phyloP scores from a whole-genome alignment of 331 rosid species.

The Cydonia oblonga region DNA sequence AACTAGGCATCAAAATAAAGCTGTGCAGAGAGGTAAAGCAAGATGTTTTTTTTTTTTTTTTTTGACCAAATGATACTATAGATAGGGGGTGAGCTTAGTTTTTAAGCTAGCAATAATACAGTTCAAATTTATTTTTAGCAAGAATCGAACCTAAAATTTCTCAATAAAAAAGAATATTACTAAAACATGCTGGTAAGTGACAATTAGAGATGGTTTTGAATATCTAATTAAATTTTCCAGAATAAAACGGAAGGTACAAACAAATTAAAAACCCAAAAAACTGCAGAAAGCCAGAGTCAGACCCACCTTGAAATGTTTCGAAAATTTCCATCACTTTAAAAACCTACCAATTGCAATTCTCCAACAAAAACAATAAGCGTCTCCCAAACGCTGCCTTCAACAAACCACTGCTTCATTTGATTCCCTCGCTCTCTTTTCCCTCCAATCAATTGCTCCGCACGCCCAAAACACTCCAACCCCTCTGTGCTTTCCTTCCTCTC shows the following conservation, averaged over 20 bases:
- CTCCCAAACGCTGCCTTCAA: conserved; percentile 11
- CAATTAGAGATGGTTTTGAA: too few species aligned
- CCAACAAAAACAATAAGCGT: background rate
- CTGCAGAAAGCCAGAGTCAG: background rate
- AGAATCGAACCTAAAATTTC: too few species aligned
- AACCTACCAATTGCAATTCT: background rate
- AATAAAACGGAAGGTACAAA: background rate
- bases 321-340: background rate
- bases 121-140: too few species aligned
- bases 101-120: too few species aligned
- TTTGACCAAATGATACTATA: too few species aligned
- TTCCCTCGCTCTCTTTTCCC: conserved; percentile 15
- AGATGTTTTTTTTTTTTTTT: too few species aligned
- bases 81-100: too few species aligned
- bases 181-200: too few species aligned
- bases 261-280: background rate
- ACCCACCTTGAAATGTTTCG: conserved; percentile 1
- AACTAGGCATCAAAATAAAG: too few species aligned
- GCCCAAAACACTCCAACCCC: background rate
- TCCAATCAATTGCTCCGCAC: conserved; percentile 31
- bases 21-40: too few species aligned
- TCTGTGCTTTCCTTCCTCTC: background rate
- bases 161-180: too few species aligned
- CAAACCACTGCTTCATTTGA: conserved; percentile 7
- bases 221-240: background rate